Evolutionary conservation across 805 yeast species (phyloP).

Genomic region (Saccharomycopsis malanga): DNA sequence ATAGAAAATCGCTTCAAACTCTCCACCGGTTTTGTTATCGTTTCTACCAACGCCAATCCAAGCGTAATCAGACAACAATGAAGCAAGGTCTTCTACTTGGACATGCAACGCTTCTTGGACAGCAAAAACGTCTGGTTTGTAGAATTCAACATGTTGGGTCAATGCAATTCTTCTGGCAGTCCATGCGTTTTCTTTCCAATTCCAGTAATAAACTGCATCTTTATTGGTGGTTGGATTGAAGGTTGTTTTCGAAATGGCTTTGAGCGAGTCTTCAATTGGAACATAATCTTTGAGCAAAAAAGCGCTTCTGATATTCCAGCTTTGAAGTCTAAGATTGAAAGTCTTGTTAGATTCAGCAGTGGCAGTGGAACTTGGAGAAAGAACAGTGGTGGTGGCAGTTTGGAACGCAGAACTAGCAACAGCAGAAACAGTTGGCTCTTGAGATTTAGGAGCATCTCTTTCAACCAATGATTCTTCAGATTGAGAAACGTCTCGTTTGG

Average conservation of each 20-base stretch:
- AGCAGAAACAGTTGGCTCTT: neutral
- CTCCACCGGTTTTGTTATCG: conserved; percentile 37
- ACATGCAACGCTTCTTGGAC: conserved; percentile 35
- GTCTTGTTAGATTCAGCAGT: conserved; percentile 1
- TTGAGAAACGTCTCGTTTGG: neutral
- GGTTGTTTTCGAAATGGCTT: neutral
- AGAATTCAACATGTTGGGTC: conserved; percentile 31
- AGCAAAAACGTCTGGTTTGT: conserved; percentile 30
- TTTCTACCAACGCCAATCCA: conserved; percentile 42
- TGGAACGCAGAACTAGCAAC: no score
- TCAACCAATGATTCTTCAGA: neutral
- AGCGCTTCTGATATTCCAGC: conserved; percentile 15
- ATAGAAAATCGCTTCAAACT: conserved; percentile 37
- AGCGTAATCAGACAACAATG: conserved; percentile 25
- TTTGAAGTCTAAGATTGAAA: conserved; percentile 4
- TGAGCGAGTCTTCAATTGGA: neutral
- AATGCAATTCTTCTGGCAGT: conserved; percentile 31
- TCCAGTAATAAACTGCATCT: conserved; percentile 23
- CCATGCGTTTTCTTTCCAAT: conserved; percentile 31
- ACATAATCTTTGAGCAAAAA: conserved; percentile 4
- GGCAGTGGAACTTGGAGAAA: neutral
- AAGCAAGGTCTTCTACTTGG: conserved; percentile 34
- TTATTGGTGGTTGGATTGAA: neutral
- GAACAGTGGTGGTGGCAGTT: neutral
- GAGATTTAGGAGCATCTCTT: neutral